Evolutionary conservation across 1,284 basidiomycete genomes (phyloP).

Genomic region (Ceratobasidium sp.): DNA sequence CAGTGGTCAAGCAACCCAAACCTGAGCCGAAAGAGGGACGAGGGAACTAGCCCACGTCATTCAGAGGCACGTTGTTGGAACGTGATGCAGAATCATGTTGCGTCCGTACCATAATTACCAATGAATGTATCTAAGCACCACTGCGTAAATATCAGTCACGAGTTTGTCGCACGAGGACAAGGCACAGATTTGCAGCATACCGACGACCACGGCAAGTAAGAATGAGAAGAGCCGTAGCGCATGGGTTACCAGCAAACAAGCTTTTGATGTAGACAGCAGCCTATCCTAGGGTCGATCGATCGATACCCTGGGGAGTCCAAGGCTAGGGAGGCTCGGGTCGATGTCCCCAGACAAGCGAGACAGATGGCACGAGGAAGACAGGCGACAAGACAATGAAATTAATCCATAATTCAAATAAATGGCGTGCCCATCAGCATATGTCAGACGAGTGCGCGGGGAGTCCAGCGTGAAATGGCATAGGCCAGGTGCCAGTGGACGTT

Average conservation of each 20-base stretch:
- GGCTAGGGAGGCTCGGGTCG: constrained; percentile 22
- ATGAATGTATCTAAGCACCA: constrained; percentile 17
- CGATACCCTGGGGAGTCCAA: constrained; percentile 29
- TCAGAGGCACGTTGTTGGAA: constrained; percentile 27
- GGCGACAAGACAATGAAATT: constrained; percentile 31
- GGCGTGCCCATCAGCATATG: constrained; percentile 17
- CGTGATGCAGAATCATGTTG: constrained; percentile 9
- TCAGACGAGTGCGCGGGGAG: constrained; percentile 6
- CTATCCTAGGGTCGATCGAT: constrained; percentile 36
- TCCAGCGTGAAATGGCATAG: constrained; percentile 23
- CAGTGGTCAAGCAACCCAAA: constrained; percentile 17
- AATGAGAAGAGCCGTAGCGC: not conserved
- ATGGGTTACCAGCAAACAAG: constrained; percentile 18
- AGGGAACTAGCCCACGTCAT: not conserved
- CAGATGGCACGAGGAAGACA: constrained; percentile 29
- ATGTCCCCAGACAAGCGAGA: constrained; percentile 35
- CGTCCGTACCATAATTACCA: constrained; percentile 11
- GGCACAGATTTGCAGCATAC: not conserved
- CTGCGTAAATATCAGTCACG: constrained; percentile 14
- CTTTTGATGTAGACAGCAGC: constrained; percentile 31
- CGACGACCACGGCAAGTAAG: constrained; percentile 31
- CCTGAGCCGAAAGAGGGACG: constrained; percentile 20
- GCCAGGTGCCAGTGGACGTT: constrained; percentile 14
- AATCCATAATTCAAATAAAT: constrained; percentile 37
- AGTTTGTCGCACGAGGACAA: constrained; percentile 32